Base-by-base conservation (phyloP, 2,329 filamentous ascomycete species). In the Pyrenochaeta sp. region DNA sequence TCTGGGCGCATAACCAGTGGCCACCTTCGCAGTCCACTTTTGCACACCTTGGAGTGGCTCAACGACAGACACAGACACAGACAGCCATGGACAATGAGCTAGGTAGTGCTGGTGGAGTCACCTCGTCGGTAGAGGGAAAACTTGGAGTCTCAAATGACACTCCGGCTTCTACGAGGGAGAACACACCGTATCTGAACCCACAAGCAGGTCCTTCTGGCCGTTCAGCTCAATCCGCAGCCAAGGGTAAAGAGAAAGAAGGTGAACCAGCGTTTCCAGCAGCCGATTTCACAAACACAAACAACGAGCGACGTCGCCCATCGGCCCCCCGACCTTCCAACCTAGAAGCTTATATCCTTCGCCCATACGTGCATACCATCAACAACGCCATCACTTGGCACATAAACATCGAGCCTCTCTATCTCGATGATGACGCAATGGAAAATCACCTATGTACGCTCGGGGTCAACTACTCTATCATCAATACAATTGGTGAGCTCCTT, bases 311-410 rank as follows among this genome's bases (percentile, higher is more conserved):
- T 9, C 20, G 2, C 18, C n/a, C 11, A 5, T 12, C 18, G 6
- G 6, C 17, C 36, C 7, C 11, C 2, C 21, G 23, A 17, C 40
- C 27, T 31, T 18, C 23, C 12, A 35, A 2, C 21, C 27, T 63
- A 0, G 61, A 66, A 48, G 63, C 63, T 10, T 66, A 60, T 44
- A 54, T 63, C 33, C 49, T 68, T 10, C 56, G 45, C 2, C 54
- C 59, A 1, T 7, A 50, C 15, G 48, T 23, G 9, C 46, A 58
- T 15, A 42, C 56, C 4, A 3, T 43, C 29, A 12, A 36, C 1
- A 9, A 29, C 18, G 11, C 21, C 20, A 36, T 60, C 29, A 45
- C 49, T 12, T 60, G 49, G 48, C 51, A 49, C 3, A 51, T 53
- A 36, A 33, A 40, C 10, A 49, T 62, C 14, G 45, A 64, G 10